A percentile compares a stretch with the other conserved stretches of the same genome.
phyloP scores from a whole-genome alignment of 2,329 filamentous ascomycete species.

The Penicillium oxalicum region DNA sequence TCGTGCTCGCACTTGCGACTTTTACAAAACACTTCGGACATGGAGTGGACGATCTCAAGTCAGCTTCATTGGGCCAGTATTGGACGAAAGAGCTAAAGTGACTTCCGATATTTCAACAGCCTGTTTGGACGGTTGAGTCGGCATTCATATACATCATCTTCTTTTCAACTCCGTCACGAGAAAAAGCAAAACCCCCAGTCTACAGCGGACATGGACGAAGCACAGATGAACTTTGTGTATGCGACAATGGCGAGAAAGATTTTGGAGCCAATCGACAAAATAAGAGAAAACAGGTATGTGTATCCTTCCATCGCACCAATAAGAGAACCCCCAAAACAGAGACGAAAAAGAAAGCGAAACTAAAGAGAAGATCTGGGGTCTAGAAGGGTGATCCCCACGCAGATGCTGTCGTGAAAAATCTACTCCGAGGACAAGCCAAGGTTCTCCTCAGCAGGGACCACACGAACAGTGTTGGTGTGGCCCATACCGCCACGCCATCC shows the following conservation, averaged over 20 bases:
- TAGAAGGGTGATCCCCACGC: conserved; percentile 9
- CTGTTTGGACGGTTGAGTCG: conserved; percentile 15
- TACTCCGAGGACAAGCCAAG: conserved; percentile 35
- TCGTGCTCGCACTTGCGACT: too few relatives aligned
- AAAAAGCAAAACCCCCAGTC: conserved; percentile 12
- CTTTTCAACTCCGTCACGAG: conserved; percentile 25
- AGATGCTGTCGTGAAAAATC: conserved; percentile 11
- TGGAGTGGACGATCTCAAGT: too few relatives aligned
- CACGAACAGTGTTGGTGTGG: conserved; percentile 59
- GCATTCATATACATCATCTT: conserved; percentile 27
- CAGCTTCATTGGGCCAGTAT: too few relatives aligned
- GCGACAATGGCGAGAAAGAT: conserved; percentile 7
- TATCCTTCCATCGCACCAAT: conserved; percentile 19
- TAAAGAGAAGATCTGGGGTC: conserved; percentile 4
- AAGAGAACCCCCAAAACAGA: not conserved
- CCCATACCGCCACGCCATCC: conserved; percentile 64
- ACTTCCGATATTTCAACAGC: conserved; percentile 8
- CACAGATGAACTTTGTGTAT: conserved; percentile 16
- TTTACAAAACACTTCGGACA: too few relatives aligned
- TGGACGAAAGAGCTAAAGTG: not conserved
- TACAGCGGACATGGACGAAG: conserved; percentile 12
- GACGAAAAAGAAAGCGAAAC: conserved; percentile 4
- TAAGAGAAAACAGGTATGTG: conserved; percentile 19
- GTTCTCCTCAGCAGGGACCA: conserved; percentile 45
- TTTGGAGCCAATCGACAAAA: conserved; percentile 4